Base-by-base conservation (phyloP, 805 yeast genomes). In the Starmera caribaea region DNA sequence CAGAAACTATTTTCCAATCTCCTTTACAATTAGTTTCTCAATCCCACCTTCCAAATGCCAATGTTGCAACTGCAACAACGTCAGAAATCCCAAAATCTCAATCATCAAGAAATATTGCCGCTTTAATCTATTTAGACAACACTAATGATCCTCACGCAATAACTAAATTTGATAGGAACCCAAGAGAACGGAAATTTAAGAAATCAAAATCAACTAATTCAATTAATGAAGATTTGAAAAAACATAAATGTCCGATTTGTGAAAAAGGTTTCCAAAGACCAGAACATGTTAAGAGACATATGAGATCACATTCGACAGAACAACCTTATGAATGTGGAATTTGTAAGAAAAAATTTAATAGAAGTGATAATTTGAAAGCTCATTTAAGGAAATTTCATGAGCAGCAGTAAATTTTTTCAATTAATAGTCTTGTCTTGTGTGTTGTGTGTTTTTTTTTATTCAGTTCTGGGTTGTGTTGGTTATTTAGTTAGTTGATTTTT, bases 321-420 rank as follows among this genome's bases (percentile, higher is more conserved):
- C 70, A 94, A 43, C 95, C 96, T 0, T 88, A 73, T 53, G 58
- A 57, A 30, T 84, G 96, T 58, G 61, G 65, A 6, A 65, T 63
- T 13, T 86, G 95, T 61, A 69, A 65, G 2, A 79, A 79, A 45
- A 57, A 76, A 30, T 86, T 86, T 54, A 70, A 78, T 30, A 68
- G 95, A 46, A 79, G 79, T 41, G 89, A 88, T 47, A 94, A 88
- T 61, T 66, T 88, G 39, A 71, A 79, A 39, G 86, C 92, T 13
- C 97, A 88, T 56, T 59, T 77, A 50, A 73, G 79, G 53, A 78
- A 78, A 54, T 76, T 77, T 36, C 85, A 78, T 53, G 59, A 58
- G 21, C 51, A 56, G 15, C 37, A 38, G 14, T 24, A 21, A 21
- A 7, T 39, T 7, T 34, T 16, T 16, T 13, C 27, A 17, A 17